phyloP scores from a whole-genome alignment of 73 alveolate species.

The Durusdinium trenchii region DNA sequence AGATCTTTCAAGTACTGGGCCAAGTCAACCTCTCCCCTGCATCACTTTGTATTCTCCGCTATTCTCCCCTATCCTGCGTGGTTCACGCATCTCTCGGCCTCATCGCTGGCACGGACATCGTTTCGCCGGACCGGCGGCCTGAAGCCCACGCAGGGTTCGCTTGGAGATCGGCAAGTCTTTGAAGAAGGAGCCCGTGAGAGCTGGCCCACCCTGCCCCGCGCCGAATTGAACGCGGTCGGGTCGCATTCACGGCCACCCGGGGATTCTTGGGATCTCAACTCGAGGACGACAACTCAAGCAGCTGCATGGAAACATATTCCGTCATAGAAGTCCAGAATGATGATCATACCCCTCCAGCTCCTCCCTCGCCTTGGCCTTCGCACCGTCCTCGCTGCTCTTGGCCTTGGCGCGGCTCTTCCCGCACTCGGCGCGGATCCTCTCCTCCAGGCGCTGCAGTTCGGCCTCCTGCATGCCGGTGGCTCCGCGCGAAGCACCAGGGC shows the following conservation, averaged over 20 bases:
- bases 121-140: neutral
- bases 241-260: neutral
- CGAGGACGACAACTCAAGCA: neutral
- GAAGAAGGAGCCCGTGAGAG: conserved; percentile 75
- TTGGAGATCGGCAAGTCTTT: conserved; percentile 75
- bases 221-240: neutral
- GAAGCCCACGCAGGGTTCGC: conserved; percentile 75
- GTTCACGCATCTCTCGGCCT: too few relatives aligned
- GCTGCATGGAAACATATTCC: neutral
- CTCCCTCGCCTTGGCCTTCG: neutral
- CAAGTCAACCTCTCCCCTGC: too few relatives aligned
- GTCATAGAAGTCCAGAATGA: neutral
- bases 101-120: too few relatives aligned
- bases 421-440: conserved; percentile 62
- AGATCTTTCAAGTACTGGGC: too few relatives aligned
- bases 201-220: conserved; percentile 68
- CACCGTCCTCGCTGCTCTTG: conserved; percentile 23
- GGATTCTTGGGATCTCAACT: neutral
- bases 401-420: neutral
- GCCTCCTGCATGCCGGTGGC: conserved; percentile 9
- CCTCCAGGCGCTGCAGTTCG: conserved; percentile 50
- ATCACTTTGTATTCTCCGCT: too few relatives aligned
- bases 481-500: neutral
- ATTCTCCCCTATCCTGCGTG: too few relatives aligned
- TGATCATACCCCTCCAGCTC: neutral